Conservation (phyloP, 2,329 filamentous ascomycete genomes). For the Pseudocercospora macadamiae region DNA sequence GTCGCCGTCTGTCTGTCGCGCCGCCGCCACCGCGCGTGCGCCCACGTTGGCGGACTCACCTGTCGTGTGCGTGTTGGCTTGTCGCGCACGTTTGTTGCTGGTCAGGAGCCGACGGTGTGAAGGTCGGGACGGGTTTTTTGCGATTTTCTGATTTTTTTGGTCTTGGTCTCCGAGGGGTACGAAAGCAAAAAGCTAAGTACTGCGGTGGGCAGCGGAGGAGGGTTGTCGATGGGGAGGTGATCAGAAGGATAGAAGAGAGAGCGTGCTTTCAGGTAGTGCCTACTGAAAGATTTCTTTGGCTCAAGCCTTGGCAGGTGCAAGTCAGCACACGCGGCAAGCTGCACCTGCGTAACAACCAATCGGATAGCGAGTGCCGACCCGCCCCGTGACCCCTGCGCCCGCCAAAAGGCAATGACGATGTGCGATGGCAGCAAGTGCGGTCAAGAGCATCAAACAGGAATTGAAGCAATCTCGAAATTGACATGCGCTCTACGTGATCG, state of each 20-base stretch:
- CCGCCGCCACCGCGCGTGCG: not conserved
- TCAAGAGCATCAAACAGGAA: not conserved
- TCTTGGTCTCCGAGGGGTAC: slow-evolving; percentile 29
- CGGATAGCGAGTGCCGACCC: not conserved
- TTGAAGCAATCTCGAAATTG: too few relatives aligned
- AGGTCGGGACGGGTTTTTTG: slow-evolving; percentile 35
- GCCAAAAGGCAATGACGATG: not conserved
- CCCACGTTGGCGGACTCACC: not conserved
- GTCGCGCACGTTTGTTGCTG: slow-evolving; percentile 11
- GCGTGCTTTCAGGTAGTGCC: not conserved
- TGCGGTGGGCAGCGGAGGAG: slow-evolving; percentile 17
- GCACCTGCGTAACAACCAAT: not conserved
- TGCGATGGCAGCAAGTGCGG: not conserved
- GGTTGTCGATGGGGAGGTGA: slow-evolving; percentile 9
- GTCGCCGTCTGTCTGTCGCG: slow-evolving; percentile 1
- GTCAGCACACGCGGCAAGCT: slow-evolving; percentile 3
- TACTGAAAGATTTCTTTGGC: slow-evolving; percentile 3
- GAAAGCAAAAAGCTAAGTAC: slow-evolving; percentile 19
- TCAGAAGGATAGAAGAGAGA: slow-evolving; percentile 4
- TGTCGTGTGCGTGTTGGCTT: slow-evolving; percentile 6
- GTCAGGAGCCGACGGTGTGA: slow-evolving; percentile 25
- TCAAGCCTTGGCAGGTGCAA: not conserved
- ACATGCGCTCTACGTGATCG: too few relatives aligned
- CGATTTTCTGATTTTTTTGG: slow-evolving; percentile 46
- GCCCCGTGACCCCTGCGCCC: not conserved